These are phyloP conservation scores for Clarkia xantiana DNA, from an alignment of 345 rosid genomes.

Conservation along the genomic window DNA sequence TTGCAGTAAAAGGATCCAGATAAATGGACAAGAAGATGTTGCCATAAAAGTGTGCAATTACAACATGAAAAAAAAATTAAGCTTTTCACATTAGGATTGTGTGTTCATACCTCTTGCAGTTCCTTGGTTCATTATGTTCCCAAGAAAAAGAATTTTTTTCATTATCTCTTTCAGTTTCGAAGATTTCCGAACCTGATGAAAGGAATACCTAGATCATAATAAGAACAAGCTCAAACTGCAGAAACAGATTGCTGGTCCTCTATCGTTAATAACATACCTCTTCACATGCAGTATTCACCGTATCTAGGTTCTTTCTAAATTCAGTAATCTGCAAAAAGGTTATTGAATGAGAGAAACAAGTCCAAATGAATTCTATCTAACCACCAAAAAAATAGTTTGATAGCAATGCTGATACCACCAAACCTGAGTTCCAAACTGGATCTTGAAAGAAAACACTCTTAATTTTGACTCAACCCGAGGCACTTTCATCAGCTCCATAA, in stretches of 20 bases:
- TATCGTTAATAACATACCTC: constrained; percentile 42
- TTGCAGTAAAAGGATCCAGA: background rate
- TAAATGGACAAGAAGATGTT: no score
- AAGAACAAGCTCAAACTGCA: background rate
- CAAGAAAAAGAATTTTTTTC: constrained; percentile 84
- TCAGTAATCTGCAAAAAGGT: constrained; percentile 46
- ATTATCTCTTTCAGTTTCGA: constrained; percentile 77
- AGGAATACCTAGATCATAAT: constrained; percentile 1
- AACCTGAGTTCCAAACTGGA: constrained; percentile 91
- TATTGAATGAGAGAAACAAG: constrained; percentile 8
- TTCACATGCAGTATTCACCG: constrained; percentile 77
- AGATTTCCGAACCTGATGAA: constrained; percentile 69
- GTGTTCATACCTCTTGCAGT: constrained; percentile 78
- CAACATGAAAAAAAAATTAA: no score
- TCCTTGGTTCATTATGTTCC: constrained; percentile 91
- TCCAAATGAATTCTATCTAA: constrained; percentile 5
- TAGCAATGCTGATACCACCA: constrained; percentile 30
- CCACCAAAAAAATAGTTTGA: background rate
- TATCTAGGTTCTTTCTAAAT: constrained; percentile 72
- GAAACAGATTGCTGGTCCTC: background rate
- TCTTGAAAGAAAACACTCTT: constrained; percentile 93
- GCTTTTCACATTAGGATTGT: no score
- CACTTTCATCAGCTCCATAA: constrained; percentile 95
- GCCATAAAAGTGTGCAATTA: no score
- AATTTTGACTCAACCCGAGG: constrained; percentile 95